Evolutionary conservation across 192 early-diverging fungal genomes (phyloP), one percentile per base, ranked within the genome.

Genomic region (Backusella luteola): DNA sequence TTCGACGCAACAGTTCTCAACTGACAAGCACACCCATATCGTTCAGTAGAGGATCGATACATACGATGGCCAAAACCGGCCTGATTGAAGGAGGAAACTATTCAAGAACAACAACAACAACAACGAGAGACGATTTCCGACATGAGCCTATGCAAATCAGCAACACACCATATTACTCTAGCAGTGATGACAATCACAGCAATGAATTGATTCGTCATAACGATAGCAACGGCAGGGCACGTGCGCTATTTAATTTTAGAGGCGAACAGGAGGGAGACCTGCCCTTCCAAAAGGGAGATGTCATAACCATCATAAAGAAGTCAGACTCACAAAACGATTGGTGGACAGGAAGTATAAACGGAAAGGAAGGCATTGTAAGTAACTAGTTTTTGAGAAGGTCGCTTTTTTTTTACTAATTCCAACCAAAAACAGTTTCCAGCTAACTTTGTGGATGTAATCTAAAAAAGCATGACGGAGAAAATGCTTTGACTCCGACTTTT

Each of bases 171-270:
- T 63, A 53, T 21, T 53, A 63, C 56, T 3, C 17, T 1, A 19
- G 14, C 1, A 70, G 26, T 34, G 15, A 38, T 15, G 49, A 29
- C 15, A 46, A 12, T 21, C 12, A 38, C 29, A 36, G n/a, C 12
- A 71, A 14, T 71, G 69, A 46, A 46, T 63, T 63, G 21, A 29
- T 63, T 29, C 26, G 8, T 29, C 23, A 63, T 56, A 36, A 39
- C 21, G 41, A 23, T 44, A 39, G 23, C 9, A n/a, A 21, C 23
- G 69, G 14, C 14, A 81, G 81, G 17, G 95, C 92, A 32, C 82
- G 89, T 9, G 97, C 97, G 0, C 67, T 94, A 77, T 99, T 94
- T 73, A 93, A 97, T 84, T 99, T 94, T 84, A 81, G 81, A 7
- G 95, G 91, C 0, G 89, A 95, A 74, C 86, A 94, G 77, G 79